A percentile compares a stretch with the other conserved stretches of the same genome.
Conservation (phyloP, 495 filamentous ascomycete genomes). For the Coniosporium apollinis region DNA sequence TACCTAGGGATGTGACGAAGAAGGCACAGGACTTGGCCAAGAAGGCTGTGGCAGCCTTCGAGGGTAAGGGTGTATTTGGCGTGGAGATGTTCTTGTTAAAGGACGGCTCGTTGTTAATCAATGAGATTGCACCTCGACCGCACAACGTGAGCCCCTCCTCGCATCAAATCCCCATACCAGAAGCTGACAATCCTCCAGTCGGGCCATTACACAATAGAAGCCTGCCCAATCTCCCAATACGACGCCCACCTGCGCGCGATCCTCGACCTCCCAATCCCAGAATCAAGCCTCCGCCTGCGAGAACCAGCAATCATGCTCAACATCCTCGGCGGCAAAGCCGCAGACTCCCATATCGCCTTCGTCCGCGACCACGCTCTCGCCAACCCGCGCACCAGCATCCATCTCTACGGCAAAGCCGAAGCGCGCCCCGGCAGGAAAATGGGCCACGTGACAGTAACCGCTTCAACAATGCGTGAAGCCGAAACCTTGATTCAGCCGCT, state of each 20-base stretch:
- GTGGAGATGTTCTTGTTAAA: constrained; percentile 92
- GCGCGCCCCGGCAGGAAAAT: constrained; percentile 83
- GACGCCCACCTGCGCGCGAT: constrained; percentile 80
- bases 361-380: constrained; percentile 41
- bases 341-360: constrained; percentile 52
- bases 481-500: constrained; percentile 41
- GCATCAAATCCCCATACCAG: no score
- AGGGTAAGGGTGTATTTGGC: constrained; percentile 85
- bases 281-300: constrained; percentile 39
- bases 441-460: constrained; percentile 74
- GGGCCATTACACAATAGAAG: constrained; percentile 94
- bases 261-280: constrained; percentile 54
- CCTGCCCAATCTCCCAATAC: constrained; percentile 77
- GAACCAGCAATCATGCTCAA: constrained; percentile 82
- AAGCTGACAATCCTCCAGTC: no score
- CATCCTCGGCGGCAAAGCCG: constrained; percentile 63
- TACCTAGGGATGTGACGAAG: constrained; percentile 41
- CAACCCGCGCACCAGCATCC: constrained; percentile 45
- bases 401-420: constrained; percentile 82
- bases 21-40: constrained; percentile 62
- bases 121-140: constrained; percentile 87
- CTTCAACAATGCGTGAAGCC: constrained; percentile 51
- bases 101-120: constrained; percentile 55
- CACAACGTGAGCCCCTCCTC: no score
- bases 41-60: constrained; percentile 60